Conservation (phyloP, 768 basidiomycete species). For the Tricholoma hemisulphureum region DNA sequence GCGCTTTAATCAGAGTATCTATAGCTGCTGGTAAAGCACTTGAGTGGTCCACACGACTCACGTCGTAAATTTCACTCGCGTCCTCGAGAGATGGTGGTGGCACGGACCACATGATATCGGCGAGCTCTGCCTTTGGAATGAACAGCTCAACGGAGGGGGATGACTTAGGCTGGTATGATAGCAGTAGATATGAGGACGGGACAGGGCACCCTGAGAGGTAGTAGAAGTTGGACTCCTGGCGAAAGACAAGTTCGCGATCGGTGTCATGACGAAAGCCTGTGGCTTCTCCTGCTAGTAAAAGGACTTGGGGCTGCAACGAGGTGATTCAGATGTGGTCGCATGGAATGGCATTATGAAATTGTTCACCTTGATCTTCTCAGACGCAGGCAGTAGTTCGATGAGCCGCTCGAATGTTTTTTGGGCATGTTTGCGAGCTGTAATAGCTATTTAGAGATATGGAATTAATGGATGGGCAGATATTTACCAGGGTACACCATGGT, state of each 20-base stretch:
- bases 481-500: constrained; percentile 34
- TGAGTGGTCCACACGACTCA: constrained; percentile 56
- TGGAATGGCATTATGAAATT: neutral
- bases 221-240: constrained; percentile 81
- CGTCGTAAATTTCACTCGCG: constrained; percentile 50
- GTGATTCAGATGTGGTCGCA: neutral
- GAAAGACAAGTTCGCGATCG: constrained; percentile 74
- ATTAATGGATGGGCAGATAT: neutral
- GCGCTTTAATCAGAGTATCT: constrained; percentile 43
- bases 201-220: constrained; percentile 81
- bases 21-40: constrained; percentile 46
- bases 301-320: constrained; percentile 57
- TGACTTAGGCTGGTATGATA: constrained; percentile 53
- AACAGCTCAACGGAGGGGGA: constrained; percentile 62
- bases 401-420: constrained; percentile 55
- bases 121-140: constrained; percentile 72
- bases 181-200: constrained; percentile 66
- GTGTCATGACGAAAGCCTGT: constrained; percentile 76
- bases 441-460: neutral
- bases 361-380: constrained; percentile 53
- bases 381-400: constrained; percentile 43
- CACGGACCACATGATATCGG: constrained; percentile 85
- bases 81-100: constrained; percentile 69
- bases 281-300: constrained; percentile 64
- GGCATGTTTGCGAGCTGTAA: constrained; percentile 51